Conservation (phyloP, 768 basidiomycete genomes). For the Mycena galericulata region DNA sequence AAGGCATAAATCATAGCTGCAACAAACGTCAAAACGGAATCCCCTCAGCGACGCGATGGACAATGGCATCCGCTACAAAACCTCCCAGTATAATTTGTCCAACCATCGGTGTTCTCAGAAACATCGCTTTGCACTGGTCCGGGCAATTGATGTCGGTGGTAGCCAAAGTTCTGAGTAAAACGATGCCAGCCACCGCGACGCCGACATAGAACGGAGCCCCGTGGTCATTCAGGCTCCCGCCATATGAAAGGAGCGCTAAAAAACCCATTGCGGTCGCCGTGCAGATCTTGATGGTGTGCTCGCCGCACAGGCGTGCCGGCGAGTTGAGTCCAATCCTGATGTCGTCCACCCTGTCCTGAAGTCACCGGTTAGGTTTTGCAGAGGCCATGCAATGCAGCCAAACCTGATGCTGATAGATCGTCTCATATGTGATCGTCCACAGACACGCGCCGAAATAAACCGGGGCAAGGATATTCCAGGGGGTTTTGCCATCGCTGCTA, state of each 20-base stretch:
- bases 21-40: slow-evolving; percentile 43
- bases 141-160: slow-evolving; percentile 43
- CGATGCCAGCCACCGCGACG: slow-evolving; percentile 32
- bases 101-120: slow-evolving; percentile 39
- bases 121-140: slow-evolving; percentile 38
- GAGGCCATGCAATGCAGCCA: not conserved
- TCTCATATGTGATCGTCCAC: slow-evolving; percentile 48
- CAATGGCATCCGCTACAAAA: slow-evolving; percentile 40
- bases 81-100: slow-evolving; percentile 43
- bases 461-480: slow-evolving; percentile 38
- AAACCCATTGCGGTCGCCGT: slow-evolving; percentile 56
- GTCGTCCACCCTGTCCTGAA: slow-evolving; percentile 69
- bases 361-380: too few relatives aligned
- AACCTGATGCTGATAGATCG: slow-evolving; percentile 47
- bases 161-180: slow-evolving; percentile 34
- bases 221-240: slow-evolving; percentile 57
- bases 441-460: slow-evolving; percentile 41
- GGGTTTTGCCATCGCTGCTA: slow-evolving; percentile 34
- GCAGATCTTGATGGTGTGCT: slow-evolving; percentile 60
- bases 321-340: slow-evolving; percentile 66
- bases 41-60: slow-evolving; percentile 22
- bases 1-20: slow-evolving; percentile 27
- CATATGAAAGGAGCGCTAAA: slow-evolving; percentile 55
- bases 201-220: slow-evolving; percentile 49
- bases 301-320: slow-evolving; percentile 65